These are phyloP conservation scores for Magnaporthiopsis poae DNA, from an alignment of 2,329 filamentous ascomycete species.

Conservation along the genomic window DNA sequence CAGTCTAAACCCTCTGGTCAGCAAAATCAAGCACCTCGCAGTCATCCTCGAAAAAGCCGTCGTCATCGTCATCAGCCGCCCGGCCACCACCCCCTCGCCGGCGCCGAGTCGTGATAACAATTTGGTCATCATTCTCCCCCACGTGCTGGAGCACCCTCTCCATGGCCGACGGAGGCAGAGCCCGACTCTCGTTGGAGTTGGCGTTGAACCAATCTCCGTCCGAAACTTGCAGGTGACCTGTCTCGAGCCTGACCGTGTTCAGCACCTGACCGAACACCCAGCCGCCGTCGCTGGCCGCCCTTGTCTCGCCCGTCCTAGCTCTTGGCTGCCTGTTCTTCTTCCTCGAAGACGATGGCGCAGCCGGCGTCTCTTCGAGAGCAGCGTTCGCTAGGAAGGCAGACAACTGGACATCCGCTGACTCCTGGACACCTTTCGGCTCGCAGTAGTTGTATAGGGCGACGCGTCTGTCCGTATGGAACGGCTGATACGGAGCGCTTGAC, in stretches of 20 bases:
- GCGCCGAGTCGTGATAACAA: slow-evolving; percentile 71
- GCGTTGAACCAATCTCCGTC: slow-evolving; percentile 43
- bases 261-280: slow-evolving; percentile 56
- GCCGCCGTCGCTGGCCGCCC: slow-evolving; percentile 13
- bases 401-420: slow-evolving; percentile 20
- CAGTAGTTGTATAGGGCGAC: slow-evolving; percentile 65
- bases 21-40: slow-evolving; percentile 87
- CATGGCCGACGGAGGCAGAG: slow-evolving; percentile 54
- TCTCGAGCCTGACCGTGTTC: slow-evolving; percentile 39
- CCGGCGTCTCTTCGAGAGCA: slow-evolving; percentile 29
- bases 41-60: slow-evolving; percentile 84
- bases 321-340: slow-evolving; percentile 16
- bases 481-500: slow-evolving; percentile 88
- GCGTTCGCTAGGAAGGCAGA: slow-evolving; percentile 31
- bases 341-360: slow-evolving; percentile 13
- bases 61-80: slow-evolving; percentile 32
- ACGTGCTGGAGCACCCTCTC: slow-evolving; percentile 50
- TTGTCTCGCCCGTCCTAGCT: slow-evolving; percentile 2
- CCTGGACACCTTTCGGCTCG: slow-evolving; percentile 1
- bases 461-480: slow-evolving; percentile 83
- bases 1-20: slow-evolving; percentile 49
- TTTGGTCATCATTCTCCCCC: slow-evolving; percentile 58
- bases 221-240: slow-evolving; percentile 34
- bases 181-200: slow-evolving; percentile 45
- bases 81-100: slow-evolving; percentile 48